Base-by-base conservation (phyloP, 495 filamentous ascomycete genomes). In the Trichoderma virens region DNA sequence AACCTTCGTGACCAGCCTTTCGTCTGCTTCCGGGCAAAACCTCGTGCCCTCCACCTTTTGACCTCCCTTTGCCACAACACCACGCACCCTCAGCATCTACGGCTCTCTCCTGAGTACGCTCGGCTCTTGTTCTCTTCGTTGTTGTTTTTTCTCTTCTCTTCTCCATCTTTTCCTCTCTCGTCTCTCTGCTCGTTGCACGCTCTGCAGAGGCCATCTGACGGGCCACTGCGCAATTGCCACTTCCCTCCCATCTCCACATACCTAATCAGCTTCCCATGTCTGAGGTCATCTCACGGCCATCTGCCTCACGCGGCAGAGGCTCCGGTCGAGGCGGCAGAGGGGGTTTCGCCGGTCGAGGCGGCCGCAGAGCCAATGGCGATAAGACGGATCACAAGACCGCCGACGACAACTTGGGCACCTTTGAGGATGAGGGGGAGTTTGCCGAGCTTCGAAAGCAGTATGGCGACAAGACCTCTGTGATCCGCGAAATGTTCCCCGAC, bases 361-460 rank as follows among this genome's bases (percentile, higher is more conserved):
- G 82, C 67, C 85, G 85, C 74, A 87, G 86, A 73, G 82, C 83
- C 71, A 95, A 90, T 72, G 84, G 87, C 70, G 88, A 89, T 70
- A 82, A 79, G 71, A 70, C 77, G 70, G 79, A 83, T 61, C 69
- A 75, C 47, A 56, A 64, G 62, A 16, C 30, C 13, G 68, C 76
- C 65, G 70, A 82, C 70, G 76, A 84, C 65, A 65, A 70, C 56
- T 64, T 72, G 62, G 66, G 72, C 51, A 73, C 82, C 67, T 79
- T 84, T 67, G 90, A 93, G 73, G 93, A 97, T 63, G 90, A 96
- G 71, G 87, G 91, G 69, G 93, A 99, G 77, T 80, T 98, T 63
- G 91, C 88, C 64, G 84, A 94, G 73, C 86, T 98, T 75, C 96
- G 95, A 83, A 90, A 88, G 79, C 85, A 89, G 69, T 96, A 96